phyloP scores from a whole-genome alignment of 2,329 filamentous ascomycete genomes.

The Beauveria sp. region DNA sequence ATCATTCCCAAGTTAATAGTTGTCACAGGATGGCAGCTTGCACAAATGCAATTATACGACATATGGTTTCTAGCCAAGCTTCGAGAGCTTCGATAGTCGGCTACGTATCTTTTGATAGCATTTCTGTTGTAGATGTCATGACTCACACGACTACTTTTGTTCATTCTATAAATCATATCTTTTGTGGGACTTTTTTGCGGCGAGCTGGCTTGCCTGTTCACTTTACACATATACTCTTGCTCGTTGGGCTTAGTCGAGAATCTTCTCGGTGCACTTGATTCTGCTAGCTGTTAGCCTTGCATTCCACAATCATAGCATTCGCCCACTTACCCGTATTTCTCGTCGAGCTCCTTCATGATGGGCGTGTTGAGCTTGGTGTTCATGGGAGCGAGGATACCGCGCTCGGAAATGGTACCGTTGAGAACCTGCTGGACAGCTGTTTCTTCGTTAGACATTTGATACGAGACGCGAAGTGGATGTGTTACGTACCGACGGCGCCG shows the following conservation, averaged over 20 bases:
- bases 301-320: rapidly evolving
- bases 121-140: not conserved
- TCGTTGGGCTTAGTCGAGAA: not conserved
- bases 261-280: constrained; percentile 10
- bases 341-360: constrained; percentile 69
- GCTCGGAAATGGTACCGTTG: constrained; percentile 63
- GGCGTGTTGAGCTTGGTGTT: constrained; percentile 62
- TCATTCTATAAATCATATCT: not conserved
- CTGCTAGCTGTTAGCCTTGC: not conserved
- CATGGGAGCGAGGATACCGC: constrained; percentile 72
- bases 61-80: not conserved
- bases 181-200: not conserved
- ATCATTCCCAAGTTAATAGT: not conserved
- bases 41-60: not conserved
- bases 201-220: not conserved
- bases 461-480: not conserved
- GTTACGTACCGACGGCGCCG: constrained; percentile 26
- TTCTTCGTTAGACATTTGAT: constrained; percentile 23
- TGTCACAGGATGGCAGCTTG: not conserved
- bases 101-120: not conserved
- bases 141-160: not conserved
- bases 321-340: constrained; percentile 51
- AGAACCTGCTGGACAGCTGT: constrained; percentile 74
- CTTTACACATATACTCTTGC: not conserved
- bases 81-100: not conserved